phyloP scores from a whole-genome alignment of 495 filamentous ascomycete genomes.

The Penicillium argentinense region DNA sequence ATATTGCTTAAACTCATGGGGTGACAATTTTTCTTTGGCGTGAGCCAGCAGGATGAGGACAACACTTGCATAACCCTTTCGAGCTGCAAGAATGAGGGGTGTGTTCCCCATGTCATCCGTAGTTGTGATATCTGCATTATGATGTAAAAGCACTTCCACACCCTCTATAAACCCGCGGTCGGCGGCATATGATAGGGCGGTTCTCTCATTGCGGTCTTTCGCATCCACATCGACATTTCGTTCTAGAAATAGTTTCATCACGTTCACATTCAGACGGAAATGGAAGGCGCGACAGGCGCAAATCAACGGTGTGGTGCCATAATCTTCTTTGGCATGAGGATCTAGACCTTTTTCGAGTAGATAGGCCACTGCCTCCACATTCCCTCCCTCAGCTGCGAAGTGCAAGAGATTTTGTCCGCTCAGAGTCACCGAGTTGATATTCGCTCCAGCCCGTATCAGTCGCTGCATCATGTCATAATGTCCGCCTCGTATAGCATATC shows the following conservation, averaged over 20 bases:
- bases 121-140: neutral
- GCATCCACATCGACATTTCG: neutral
- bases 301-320: neutral
- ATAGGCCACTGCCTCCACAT: neutral
- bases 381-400: neutral
- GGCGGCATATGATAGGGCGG: conserved; percentile 5
- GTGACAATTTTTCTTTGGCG: too few relatives aligned
- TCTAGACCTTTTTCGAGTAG: conserved; percentile 2
- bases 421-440: neutral
- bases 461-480: neutral
- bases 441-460: conserved; percentile 5
- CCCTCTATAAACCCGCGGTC: neutral
- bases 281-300: neutral
- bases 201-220: neutral
- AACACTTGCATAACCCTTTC: conserved; percentile 1
- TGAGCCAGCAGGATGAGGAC: conserved; percentile 5
- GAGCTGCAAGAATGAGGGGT: conserved; percentile 2
- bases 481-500: neutral
- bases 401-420: conserved; percentile 1
- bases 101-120: conserved; percentile 1
- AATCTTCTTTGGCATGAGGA: neutral
- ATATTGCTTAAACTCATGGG: too few relatives aligned
- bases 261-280: neutral
- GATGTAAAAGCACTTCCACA: neutral
- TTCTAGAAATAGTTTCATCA: conserved; percentile 1